A percentile compares a stretch with the other conserved stretches of the same genome.
These are phyloP conservation scores for Schizonepeta tenuifolia DNA, from an alignment of 257 asterid genomes.

Conservation along the genomic window DNA sequence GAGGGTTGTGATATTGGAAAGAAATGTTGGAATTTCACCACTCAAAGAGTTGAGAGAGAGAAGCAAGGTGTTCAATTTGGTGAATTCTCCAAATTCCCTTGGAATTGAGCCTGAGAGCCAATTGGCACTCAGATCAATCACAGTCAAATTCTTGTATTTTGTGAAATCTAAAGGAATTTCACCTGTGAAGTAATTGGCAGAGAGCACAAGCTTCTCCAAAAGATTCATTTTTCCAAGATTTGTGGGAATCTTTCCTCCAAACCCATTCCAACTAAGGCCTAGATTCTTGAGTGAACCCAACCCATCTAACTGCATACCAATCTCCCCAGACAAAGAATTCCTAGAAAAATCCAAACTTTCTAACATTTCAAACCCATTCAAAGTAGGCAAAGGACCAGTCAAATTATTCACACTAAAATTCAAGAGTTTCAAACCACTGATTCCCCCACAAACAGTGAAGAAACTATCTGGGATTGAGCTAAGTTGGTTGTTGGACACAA, in stretches of 20 bases:
- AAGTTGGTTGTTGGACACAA: constrained; percentile 57
- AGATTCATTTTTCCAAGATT: constrained; percentile 48
- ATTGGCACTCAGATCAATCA: constrained; percentile 62
- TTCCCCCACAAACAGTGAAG: constrained; percentile 48
- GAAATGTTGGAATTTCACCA: constrained; percentile 58
- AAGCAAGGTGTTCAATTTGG: constrained; percentile 50
- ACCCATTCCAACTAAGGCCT: constrained; percentile 44
- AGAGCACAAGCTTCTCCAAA: constrained; percentile 63
- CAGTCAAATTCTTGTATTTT: constrained; percentile 46
- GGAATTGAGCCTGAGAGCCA: constrained; percentile 53
- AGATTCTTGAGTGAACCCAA: constrained; percentile 57
- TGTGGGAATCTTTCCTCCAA: constrained; percentile 55
- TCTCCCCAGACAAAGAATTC: constrained; percentile 45
- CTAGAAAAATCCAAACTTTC: constrained; percentile 54
- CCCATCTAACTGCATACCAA: constrained; percentile 43
- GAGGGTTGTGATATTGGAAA: constrained; percentile 44
- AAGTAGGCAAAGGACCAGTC: constrained; percentile 51
- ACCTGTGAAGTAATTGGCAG: constrained; percentile 48
- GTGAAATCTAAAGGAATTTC: constrained; percentile 53
- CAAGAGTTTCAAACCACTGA: constrained; percentile 53
- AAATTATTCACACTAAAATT: constrained; percentile 60
- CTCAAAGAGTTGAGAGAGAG: constrained; percentile 56
- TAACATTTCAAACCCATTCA: constrained; percentile 51
- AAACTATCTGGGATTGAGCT: constrained; percentile 54
- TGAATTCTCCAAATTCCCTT: constrained; percentile 39